Conservation (phyloP, 192 early-diverging fungal species). For the Phlyctochytrium planicorne region DNA sequence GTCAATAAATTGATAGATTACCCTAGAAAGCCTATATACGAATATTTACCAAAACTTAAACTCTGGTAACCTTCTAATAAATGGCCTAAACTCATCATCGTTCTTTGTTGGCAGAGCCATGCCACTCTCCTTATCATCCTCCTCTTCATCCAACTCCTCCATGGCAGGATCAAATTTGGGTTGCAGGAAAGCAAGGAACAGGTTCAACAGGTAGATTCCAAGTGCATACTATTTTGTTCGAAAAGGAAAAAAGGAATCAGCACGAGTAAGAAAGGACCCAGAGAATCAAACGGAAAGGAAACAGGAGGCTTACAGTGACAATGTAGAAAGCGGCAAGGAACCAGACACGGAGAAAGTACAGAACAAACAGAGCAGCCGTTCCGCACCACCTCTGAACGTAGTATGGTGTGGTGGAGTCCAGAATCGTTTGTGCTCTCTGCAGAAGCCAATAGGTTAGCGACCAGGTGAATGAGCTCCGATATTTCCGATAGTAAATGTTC, state of each 20-base stretch:
- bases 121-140: slow-evolving; percentile 64
- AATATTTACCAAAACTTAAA: slow-evolving; percentile 92
- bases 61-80: slow-evolving; percentile 94
- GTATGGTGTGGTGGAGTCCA: slow-evolving; percentile 84
- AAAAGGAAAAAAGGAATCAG: slow-evolving; percentile 4
- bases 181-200: slow-evolving; percentile 92
- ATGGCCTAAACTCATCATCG: slow-evolving; percentile 96
- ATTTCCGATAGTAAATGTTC: no score
- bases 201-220: slow-evolving; percentile 92
- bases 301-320: slow-evolving; percentile 58
- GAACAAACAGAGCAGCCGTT: slow-evolving; percentile 59
- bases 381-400: slow-evolving; percentile 71
- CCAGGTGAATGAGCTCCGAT: no score
- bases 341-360: slow-evolving; percentile 78
- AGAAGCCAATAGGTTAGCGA: no score
- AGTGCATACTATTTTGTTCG: slow-evolving; percentile 68
- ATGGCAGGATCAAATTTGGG: slow-evolving; percentile 95
- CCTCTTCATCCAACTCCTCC: slow-evolving; percentile 63
- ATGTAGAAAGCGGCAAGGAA: slow-evolving; percentile 89
- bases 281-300: not conserved
- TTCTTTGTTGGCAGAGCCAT: slow-evolving; percentile 74
- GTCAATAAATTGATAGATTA: not conserved
- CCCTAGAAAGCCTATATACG: not conserved
- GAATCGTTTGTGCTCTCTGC: slow-evolving; percentile 73
- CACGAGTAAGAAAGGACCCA: no score